Base-by-base conservation (phyloP, 2,329 filamentous ascomycete genomes). In the Penicillium sp. region DNA sequence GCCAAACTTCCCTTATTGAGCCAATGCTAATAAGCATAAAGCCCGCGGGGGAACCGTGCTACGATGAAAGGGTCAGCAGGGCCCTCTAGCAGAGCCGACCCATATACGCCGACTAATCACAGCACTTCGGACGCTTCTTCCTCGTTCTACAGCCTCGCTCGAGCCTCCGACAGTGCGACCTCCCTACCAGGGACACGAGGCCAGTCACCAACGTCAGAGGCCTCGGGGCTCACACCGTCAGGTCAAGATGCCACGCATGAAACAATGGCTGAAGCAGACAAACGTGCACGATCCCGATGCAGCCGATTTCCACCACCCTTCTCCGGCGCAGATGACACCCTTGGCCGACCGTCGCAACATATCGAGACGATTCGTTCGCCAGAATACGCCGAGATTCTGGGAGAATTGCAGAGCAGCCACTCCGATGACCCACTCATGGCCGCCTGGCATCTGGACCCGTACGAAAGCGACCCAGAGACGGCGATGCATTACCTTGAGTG, bases 371-470 rank as follows among this genome's bases (percentile, higher is more conserved):
- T 42, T 30, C 39, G 55, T 13, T 54, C 55, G 3, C 59, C 63
- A 39, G 56, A 63, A 41, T 65, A 67, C 42, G 45, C 59, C 4
- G 64, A 70, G 6, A 62, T 69, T 9, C 42, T 70, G 36, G 62
- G 57, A 35, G 65, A 69, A 27, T 53, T 68, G 37, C 61, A 59
- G 10, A 61, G 66, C 12, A 49, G 58, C 31, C 60, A 61, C 37
- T 49, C 59, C 3, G 57, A 66, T 7, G 64, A 70, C 46, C 63
- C 68, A 10, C 57, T 66, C 7, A 54, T 59, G 27, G 52, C 52
- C 40, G 74, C 73, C 52, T 78, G 74, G 74, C 70, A 75, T 25
- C 66, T 72, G 18, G 81, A 85, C 58, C 82, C 82, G 2, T 80
- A 74, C 57, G 71, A 75, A 33, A 63, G 70, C 12, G 75, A 82